Percentiles rank a stretch among this genome's conserved stretches.
Evolutionary conservation across 768 basidiomycete genomes (phyloP).

Genomic region (Punctularia strigosozonata): DNA sequence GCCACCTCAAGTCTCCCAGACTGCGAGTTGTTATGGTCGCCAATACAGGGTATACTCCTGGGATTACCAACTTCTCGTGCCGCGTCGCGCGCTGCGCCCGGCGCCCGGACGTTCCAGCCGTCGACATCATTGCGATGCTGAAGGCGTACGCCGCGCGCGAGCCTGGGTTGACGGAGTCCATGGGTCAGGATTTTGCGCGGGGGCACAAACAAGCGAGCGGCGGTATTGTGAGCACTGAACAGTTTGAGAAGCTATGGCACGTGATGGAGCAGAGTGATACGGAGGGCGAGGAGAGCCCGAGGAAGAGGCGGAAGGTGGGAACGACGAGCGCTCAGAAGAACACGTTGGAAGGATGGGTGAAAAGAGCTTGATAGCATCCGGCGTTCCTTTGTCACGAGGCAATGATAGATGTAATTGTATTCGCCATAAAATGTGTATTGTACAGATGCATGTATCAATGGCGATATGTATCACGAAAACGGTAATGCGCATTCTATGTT

Average conservation of each 20-base stretch:
- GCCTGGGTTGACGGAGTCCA: slow-evolving; percentile 21
- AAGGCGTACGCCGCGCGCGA: slow-evolving; percentile 23
- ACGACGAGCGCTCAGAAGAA: too few relatives aligned
- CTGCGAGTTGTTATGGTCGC: slow-evolving; percentile 23
- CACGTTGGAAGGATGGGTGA: too few relatives aligned
- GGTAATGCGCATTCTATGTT: too few relatives aligned
- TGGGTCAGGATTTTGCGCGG: slow-evolving; percentile 33
- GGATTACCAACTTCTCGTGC: slow-evolving; percentile 29
- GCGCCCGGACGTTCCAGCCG: slow-evolving; percentile 17
- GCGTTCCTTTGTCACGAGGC: too few relatives aligned
- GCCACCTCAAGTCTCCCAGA: slow-evolving; percentile 21
- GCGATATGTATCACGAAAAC: too few relatives aligned
- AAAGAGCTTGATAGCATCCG: too few relatives aligned
- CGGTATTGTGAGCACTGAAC: slow-evolving; percentile 24
- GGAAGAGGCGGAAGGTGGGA: not conserved
- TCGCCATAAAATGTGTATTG: too few relatives aligned
- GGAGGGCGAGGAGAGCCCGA: not conserved
- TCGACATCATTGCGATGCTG: slow-evolving; percentile 26
- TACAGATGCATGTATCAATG: too few relatives aligned
- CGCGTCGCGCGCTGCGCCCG: slow-evolving; percentile 25
- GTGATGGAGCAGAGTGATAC: slow-evolving; percentile 8
- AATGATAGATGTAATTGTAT: too few relatives aligned
- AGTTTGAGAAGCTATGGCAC: slow-evolving; percentile 15
- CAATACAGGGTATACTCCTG: slow-evolving; percentile 25
- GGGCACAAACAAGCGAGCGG: slow-evolving; percentile 40